Evolutionary conservation across 2,329 filamentous ascomycete genomes (phyloP), one percentile per base, ranked within the genome.

Genomic region (Cordyceps tenuipes): DNA sequence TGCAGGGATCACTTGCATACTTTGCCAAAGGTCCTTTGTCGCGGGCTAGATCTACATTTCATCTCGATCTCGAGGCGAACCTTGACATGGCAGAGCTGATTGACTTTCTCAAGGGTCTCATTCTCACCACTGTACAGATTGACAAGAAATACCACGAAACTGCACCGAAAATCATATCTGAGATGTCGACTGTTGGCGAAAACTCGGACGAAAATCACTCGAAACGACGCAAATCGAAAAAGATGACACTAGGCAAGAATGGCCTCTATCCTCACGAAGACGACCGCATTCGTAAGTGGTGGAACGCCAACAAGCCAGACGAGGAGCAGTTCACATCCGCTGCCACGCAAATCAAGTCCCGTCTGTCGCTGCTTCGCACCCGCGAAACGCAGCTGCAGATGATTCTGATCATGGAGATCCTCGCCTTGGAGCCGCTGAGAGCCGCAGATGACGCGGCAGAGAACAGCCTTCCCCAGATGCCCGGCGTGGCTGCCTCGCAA

Each of bases 11-110:
- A 3, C 75, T 93, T 60, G 89, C 89, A 61, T 94, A 92, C 71
- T 92, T 93, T 72, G 87, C 87, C 21, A 94, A 94, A 75, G 90
- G 89, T 0, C 88, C 90, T 1, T 75, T 94, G 21, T 90, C 89
- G 49, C 82, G 89, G 65, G 86, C 88, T 50, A 82, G 89, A 62
- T 87, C 86, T 51, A 82, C 85, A 15, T 90, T 90, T 63, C 83
- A 86, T 61, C 73, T 84, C 15, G 81, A 85, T 62, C 81, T 82
- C 56, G 83, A 87, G 68, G 76, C 80, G 7, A 82, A 79, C 23
- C 73, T 86, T 21, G 78, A 85, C 46, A 83, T 87, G 71, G 74
- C 76, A 26, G 83, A 90, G 54, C 75, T 92, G 19, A 78, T 88
- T 9, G 76, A 80, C 0, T 91, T 90, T 66, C 70, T 93, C n/a